Percentiles rank a stretch among this genome's conserved stretches.
Conservation (phyloP, 441 rosid genomes). For the Populus tomentosa region DNA sequence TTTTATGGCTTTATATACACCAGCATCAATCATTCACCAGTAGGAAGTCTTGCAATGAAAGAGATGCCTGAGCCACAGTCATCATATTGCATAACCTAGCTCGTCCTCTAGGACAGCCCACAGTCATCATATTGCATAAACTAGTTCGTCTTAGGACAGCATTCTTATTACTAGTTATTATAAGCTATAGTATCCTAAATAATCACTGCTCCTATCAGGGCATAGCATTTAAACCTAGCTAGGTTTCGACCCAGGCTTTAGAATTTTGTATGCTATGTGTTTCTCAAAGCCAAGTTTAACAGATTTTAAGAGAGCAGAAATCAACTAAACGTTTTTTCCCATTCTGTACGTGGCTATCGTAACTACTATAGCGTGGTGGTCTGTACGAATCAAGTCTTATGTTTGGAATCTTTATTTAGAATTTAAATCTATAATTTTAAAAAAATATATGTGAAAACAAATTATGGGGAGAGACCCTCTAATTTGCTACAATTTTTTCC, state of each 20-base stretch:
- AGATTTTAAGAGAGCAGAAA: no score
- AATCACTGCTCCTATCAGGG: constrained; percentile 19
- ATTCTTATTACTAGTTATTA: not conserved
- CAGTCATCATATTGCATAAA: not conserved
- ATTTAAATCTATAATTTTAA: no score
- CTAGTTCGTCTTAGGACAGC: not conserved
- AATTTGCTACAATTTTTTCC: no score
- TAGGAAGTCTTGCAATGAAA: not conserved
- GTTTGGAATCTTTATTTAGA: no score
- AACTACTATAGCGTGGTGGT: no score
- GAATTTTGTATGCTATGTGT: not conserved
- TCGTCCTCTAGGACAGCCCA: not conserved
- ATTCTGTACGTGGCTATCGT: not conserved
- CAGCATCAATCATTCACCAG: not conserved
- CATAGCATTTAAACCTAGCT: not conserved
- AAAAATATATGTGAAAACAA: no score
- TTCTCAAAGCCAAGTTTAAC: no score
- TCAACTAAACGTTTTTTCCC: no score
- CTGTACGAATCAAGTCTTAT: no score
- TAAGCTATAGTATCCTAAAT: not conserved
- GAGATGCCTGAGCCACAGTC: not conserved
- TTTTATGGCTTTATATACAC: constrained; percentile 19
- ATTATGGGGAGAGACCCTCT: no score
- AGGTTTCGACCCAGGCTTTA: not conserved
- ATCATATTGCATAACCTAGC: not conserved